phyloP scores from a whole-genome alignment of 306 rosid species.

The Ceratonia siliqua region DNA sequence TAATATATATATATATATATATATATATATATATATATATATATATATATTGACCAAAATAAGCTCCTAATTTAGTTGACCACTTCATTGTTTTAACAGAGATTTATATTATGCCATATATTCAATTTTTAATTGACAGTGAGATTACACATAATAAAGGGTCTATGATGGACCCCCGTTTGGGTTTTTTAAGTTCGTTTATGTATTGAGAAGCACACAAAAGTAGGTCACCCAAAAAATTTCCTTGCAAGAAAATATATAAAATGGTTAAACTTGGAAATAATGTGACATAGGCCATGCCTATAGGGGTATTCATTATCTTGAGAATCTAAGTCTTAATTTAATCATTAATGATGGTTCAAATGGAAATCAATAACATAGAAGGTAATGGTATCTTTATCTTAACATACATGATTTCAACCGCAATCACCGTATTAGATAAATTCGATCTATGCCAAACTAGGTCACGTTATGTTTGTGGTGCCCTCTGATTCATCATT shows the following conservation, averaged over 20 bases:
- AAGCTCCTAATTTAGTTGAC: too few relatives aligned
- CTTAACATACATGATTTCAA: not conserved
- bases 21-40: too few relatives aligned
- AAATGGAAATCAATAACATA: not conserved
- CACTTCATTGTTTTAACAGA: too few relatives aligned
- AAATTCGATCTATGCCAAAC: not conserved
- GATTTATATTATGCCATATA: too few relatives aligned
- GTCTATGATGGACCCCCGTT: too few relatives aligned
- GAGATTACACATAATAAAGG: too few relatives aligned
- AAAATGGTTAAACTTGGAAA: not conserved
- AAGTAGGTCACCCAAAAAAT: too few relatives aligned
- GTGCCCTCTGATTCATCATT: conserved; percentile 9
- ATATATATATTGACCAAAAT: too few relatives aligned
- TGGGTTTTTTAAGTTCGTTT: too few relatives aligned
- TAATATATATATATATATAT: too few relatives aligned
- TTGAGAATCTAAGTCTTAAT: not conserved
- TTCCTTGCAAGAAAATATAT: not conserved
- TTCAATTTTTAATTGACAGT: too few relatives aligned
- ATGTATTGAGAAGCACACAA: too few relatives aligned
- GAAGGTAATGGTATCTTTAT: conserved; percentile 13
- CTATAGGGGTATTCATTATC: not conserved
- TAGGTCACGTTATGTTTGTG: conserved; percentile 13
- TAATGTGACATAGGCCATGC: not conserved
- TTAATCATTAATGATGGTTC: conserved; percentile 6
- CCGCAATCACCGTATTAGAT: conserved; percentile 28